Conservation (phyloP, 2,329 filamentous ascomycete species). For the Didymella glomerata region DNA sequence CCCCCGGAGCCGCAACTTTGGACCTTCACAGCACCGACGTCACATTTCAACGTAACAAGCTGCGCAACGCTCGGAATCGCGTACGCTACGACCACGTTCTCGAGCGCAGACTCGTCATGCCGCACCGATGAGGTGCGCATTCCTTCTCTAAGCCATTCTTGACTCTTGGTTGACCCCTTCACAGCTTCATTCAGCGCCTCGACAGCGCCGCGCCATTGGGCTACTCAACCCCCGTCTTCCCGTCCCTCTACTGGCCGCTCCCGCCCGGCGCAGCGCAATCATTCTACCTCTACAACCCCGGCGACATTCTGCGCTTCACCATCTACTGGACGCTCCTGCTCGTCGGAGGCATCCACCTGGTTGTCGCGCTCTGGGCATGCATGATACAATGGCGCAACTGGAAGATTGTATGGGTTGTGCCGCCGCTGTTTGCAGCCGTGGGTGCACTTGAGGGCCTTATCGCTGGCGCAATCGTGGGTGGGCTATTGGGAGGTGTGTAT, state of each 20-base stretch:
- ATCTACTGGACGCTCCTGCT: conserved; percentile 85
- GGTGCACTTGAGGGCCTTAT: conserved; percentile 80
- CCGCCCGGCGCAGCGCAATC: conserved; percentile 64
- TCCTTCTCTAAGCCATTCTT: neutral
- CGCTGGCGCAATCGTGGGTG: conserved; percentile 80
- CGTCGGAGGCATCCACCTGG: conserved; percentile 77
- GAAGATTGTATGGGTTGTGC: conserved; percentile 73
- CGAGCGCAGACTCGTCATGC: conserved; percentile 30
- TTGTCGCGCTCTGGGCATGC: conserved; percentile 75
- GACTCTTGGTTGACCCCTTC: conserved; percentile 9
- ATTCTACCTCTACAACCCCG: conserved; percentile 74
- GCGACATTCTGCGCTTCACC: conserved; percentile 87
- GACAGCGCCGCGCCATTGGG: conserved; percentile 60
- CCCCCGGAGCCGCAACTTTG: conserved; percentile 19
- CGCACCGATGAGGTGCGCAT: conserved; percentile 43
- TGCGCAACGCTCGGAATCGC: neutral
- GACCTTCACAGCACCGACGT: conserved; percentile 29
- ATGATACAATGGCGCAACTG: conserved; percentile 70
- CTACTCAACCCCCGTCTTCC: conserved; percentile 77
- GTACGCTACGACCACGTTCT: neutral
- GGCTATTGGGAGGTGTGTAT: conserved; percentile 87
- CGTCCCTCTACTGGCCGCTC: conserved; percentile 80
- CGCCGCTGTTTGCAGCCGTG: conserved; percentile 73
- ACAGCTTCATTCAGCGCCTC: conserved; percentile 56
- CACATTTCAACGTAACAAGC: conserved; percentile 11